Evolutionary conservation across 192 early-diverging fungal genomes (phyloP).

Genomic region (Mortierella hygrophila): DNA sequence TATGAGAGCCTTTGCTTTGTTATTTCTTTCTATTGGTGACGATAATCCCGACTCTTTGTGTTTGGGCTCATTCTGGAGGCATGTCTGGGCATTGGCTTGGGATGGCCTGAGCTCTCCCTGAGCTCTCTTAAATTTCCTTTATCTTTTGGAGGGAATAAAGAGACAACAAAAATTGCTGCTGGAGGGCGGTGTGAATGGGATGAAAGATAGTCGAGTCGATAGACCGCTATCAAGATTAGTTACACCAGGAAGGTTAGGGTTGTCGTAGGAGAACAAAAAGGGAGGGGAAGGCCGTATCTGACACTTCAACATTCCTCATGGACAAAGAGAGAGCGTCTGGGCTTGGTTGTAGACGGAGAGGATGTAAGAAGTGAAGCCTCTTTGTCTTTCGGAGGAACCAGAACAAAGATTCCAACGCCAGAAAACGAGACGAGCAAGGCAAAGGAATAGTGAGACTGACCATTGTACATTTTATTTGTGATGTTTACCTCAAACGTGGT

Average conservation of each 20-base stretch:
- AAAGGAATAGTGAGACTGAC: not conserved
- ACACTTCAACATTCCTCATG: not conserved
- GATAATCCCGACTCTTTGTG: slow-evolving; percentile 23
- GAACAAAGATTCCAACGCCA: not conserved
- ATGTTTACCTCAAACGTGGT: not conserved
- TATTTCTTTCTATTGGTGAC: slow-evolving; percentile 28
- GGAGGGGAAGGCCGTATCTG: not conserved
- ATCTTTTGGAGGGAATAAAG: slow-evolving; percentile 23
- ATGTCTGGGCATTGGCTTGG: slow-evolving; percentile 16
- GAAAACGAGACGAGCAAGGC: too few relatives aligned
- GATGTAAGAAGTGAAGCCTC: not conserved
- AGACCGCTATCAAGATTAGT: slow-evolving; percentile 4
- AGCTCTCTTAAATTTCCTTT: slow-evolving; percentile 28
- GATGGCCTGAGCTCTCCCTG: slow-evolving; percentile 46
- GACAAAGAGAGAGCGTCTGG: not conserved
- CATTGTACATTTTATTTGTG: not conserved
- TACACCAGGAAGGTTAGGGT: not conserved
- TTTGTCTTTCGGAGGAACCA: not conserved
- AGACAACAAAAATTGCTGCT: not conserved
- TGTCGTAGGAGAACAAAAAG: not conserved
- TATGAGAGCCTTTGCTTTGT: not conserved
- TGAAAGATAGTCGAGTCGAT: not conserved
- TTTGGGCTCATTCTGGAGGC: slow-evolving; percentile 29
- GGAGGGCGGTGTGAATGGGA: not conserved
- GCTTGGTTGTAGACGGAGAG: not conserved